Base-by-base conservation (phyloP, 768 basidiomycete genomes). In the Hypholoma sublateritium region DNA sequence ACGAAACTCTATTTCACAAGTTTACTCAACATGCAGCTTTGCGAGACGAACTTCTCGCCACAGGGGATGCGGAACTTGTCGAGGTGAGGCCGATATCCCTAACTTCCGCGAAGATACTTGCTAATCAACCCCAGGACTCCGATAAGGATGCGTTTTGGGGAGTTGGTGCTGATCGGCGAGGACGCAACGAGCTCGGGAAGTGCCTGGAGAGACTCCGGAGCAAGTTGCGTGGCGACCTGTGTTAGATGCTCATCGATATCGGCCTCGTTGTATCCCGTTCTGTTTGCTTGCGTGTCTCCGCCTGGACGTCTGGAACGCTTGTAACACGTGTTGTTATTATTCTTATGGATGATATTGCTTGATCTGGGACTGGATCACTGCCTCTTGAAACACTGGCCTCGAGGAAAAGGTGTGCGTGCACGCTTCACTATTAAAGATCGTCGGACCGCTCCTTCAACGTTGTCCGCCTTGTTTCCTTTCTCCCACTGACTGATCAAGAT, bases 91-190 rank as follows among this genome's bases (percentile, higher is more conserved):
- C 21, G 48, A 12, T 36, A 11, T 17, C 45, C 41, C 46, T 58
- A 24, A 41, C 45, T 49, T 42, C 22, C 41, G 22, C 17, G 53
- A 16, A 17, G 45, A 34, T 44, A 16, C 46, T 43, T 42, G 46
- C 56, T 52, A 8, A 8, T 47, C 36, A 19, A 59, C 17, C 59
- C 14, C 58, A 88, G 87, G 81, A 87, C 64, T 89, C 87, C n/a
- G 84, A 85, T 57, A 86, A 83, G 60, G 89, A 91, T 68, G 76
- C 86, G 39, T 89, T 89, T 70, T 91, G 89, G 88, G 89, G 89
- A n/a, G 70, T 84, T 58, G 89, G 89, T 5, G 74, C 80, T 37
- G 85, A 91, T 67, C 73, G 79, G 24, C 72, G 77, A 63, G 89
- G 89, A 19, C 81, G 83, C 39, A 91, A 91, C 60, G 87, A 91